Conservation (phyloP, 306 rosid genomes). For the Lathyrus sativus region DNA sequence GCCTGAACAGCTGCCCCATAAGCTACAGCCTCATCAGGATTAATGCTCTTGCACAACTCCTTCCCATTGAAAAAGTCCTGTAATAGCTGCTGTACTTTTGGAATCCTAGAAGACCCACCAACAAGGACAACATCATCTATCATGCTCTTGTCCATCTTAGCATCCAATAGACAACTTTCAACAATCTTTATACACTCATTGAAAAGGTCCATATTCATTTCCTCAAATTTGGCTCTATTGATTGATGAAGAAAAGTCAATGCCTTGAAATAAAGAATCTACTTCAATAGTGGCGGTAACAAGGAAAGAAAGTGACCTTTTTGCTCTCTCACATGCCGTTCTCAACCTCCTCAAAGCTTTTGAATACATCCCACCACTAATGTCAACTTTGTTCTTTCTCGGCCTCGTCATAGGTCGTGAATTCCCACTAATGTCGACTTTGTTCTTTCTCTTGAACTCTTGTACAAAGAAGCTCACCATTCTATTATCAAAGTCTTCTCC, state of each 20-base stretch:
- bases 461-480: not conserved
- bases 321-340: constrained; percentile 21
- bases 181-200: not conserved
- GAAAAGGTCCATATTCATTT: constrained; percentile 14
- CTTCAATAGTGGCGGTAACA: not conserved
- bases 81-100: not conserved
- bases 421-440: not conserved
- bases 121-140: constrained; percentile 29
- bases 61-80: not conserved
- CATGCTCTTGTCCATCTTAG: not conserved
- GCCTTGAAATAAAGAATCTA: constrained; percentile 16
- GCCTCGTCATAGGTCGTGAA: no score
- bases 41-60: not conserved
- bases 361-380: not conserved
- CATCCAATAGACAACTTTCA: not conserved
- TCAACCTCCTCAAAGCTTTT: not conserved
- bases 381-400: constrained; percentile 1
- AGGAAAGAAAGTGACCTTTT: constrained; percentile 8
- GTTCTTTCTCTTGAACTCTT: constrained; percentile 5
- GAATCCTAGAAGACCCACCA: constrained; percentile 33
- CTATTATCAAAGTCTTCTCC: constrained; percentile 9
- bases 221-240: not conserved
- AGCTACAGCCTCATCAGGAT: constrained; percentile 35
- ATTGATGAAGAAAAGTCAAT: not conserved
- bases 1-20: constrained; percentile 34